Evolutionary conservation across 805 yeast species (phyloP).

Genomic region (Teunomyces lycoperdinae): DNA sequence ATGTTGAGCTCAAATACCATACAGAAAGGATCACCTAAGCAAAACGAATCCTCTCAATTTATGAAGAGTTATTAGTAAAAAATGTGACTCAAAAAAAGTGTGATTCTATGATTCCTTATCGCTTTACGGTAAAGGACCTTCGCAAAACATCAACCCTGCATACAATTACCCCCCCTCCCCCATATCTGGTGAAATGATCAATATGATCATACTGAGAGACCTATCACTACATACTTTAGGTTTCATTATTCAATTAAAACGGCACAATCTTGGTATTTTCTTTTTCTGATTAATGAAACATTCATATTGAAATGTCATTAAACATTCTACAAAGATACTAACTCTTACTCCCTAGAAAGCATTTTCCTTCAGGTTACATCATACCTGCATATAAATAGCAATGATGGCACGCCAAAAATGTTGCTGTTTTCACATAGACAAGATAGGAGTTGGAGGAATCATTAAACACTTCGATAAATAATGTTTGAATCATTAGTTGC

Average conservation of each 20-base stretch:
- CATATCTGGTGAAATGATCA: no score
- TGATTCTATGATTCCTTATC: neutral
- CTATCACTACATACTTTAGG: no score
- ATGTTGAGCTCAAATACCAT: neutral
- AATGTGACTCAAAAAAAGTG: neutral
- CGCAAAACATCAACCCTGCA: neutral
- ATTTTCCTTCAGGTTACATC: neutral
- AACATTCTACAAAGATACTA: no score
- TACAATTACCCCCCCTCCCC: neutral
- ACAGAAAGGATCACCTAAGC: neutral
- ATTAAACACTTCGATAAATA: neutral
- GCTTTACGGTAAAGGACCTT: neutral
- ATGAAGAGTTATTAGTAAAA: neutral
- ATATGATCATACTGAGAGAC: no score
- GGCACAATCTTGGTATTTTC: no score
- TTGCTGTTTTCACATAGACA: neutral
- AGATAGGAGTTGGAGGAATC: neutral
- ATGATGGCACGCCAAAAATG: neutral
- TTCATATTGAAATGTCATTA: no score
- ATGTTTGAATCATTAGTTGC: constrained; percentile 72
- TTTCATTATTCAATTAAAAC: no score
- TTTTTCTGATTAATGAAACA: no score
- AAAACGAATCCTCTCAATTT: neutral
- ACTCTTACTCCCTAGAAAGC: no score
- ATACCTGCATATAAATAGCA: neutral